Base-by-base conservation (phyloP, 2,329 filamentous ascomycete genomes). In the Trichoderma koningii region DNA sequence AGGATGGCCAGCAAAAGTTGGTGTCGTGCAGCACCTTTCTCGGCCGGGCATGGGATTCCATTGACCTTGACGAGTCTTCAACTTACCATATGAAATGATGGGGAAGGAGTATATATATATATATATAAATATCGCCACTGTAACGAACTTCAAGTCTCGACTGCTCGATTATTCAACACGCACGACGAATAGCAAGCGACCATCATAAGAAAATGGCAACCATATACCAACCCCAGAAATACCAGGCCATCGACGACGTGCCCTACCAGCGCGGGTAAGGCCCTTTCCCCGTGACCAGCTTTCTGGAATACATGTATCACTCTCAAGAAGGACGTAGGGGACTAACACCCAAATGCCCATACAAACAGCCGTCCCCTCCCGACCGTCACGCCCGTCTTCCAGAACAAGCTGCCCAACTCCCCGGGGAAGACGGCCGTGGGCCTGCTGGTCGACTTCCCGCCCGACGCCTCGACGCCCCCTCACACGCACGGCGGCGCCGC, bases 401-500 rank as follows among this genome's bases (percentile, higher is more conserved):
- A 69, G 14, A 66, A 71, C 61, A 68, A 69, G 41, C 67, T 70
- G 19, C 63, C 68, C 48, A 71, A 71, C 59, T 55, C 59, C 44
- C 68, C 68, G 14, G 68, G 68, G 5, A 71, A 68, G 64, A 68
- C 69, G 6, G 62, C 57, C 53, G 60, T 71, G 38, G 70, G 69
- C n/a, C 66, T 71, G 7, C 42, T 68, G 4, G 70, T 71, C 28
- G 68, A 53, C 48, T 69, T 69, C 23, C 68, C 70, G 1, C 67
- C 69, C 45, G 67, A 70, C 42, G 62, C 64, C 0, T 67, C 66
- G 0, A 71, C 70, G 9, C 69, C 70, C 1, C 69, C 69, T 7
- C 70, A 71, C 61, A 65, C 53, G 5, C 70, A 71, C 59, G 69
- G 63, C 14, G 69, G 68, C 19, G 70, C 70, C 15, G 63, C 69